A percentile compares a stretch with the other conserved stretches of the same genome.
Evolutionary conservation across 768 basidiomycete species (phyloP).

Genomic region (Leucogyrophana mollusca): DNA sequence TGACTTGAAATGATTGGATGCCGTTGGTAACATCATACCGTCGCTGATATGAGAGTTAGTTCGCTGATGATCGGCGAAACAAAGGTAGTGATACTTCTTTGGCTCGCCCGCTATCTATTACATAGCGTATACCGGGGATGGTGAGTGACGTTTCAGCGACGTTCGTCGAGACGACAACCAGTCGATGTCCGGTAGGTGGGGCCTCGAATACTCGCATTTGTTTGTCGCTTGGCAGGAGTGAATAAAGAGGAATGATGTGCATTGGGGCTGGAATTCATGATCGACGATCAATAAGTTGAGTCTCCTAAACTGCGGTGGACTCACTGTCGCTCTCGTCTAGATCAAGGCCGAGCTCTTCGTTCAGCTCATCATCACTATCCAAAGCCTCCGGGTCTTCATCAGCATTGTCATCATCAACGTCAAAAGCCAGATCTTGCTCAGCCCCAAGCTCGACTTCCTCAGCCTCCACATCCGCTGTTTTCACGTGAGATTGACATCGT

Average conservation of each 20-base stretch:
- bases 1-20: slow-evolving; percentile 89
- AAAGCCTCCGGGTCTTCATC: slow-evolving; percentile 74
- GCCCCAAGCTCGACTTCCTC: slow-evolving; percentile 78
- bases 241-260: slow-evolving; percentile 94
- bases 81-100: slow-evolving; percentile 66
- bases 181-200: slow-evolving; percentile 76
- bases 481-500: background rate
- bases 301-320: slow-evolving; percentile 16
- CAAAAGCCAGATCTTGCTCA: slow-evolving; percentile 55
- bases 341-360: slow-evolving; percentile 57
- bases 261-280: slow-evolving; percentile 64
- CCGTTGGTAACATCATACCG: slow-evolving; percentile 78
- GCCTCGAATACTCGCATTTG: slow-evolving; percentile 92
- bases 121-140: slow-evolving; percentile 95
- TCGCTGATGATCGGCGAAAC: background rate
- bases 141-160: slow-evolving; percentile 97
- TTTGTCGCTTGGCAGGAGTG: slow-evolving; percentile 86
- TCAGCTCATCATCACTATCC: slow-evolving; percentile 66
- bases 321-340: slow-evolving; percentile 67
- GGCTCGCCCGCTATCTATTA: slow-evolving; percentile 93
- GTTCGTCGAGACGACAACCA: slow-evolving; percentile 95
- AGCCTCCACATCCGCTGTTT: slow-evolving; percentile 68
- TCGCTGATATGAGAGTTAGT: slow-evolving; percentile 46
- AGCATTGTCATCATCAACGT: slow-evolving; percentile 59
- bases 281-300: slow-evolving; percentile 1